A percentile compares a stretch with the other conserved stretches of the same genome.
Conservation (phyloP, 306 rosid species). For the Fragaria ananassa region DNA sequence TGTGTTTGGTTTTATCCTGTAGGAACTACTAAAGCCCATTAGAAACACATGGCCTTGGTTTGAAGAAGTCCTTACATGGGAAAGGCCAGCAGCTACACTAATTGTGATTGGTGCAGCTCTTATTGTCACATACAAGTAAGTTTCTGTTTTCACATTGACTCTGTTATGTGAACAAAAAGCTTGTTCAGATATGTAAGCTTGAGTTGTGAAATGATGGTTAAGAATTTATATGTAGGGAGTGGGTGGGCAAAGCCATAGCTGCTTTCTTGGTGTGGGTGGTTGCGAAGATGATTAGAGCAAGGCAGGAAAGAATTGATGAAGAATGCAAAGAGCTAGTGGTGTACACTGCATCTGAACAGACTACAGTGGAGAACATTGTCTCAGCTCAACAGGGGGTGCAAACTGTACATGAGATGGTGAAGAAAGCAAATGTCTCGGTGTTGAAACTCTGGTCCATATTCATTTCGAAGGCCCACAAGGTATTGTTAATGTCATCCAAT, state of each 20-base stretch:
- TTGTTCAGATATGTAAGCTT: neutral
- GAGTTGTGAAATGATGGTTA: neutral
- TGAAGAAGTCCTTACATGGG: constrained; percentile 63
- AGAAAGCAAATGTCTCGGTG: constrained; percentile 58
- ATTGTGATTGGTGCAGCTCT: constrained; percentile 43
- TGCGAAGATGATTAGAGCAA: constrained; percentile 54
- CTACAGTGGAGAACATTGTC: constrained; percentile 72
- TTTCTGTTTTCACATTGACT: neutral
- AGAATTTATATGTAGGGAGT: constrained; percentile 59
- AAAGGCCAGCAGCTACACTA: constrained; percentile 57
- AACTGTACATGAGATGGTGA: constrained; percentile 58
- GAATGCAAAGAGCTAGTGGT: constrained; percentile 67
- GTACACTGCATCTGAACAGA: constrained; percentile 47
- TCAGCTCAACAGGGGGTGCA: constrained; percentile 76
- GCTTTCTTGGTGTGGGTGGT: constrained; percentile 57
- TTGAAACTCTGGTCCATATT: constrained; percentile 75
- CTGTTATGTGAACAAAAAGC: neutral
- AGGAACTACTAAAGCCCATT: constrained; percentile 80
- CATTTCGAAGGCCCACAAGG: constrained; percentile 77
- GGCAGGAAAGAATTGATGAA: constrained; percentile 34
- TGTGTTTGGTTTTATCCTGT: constrained; percentile 17
- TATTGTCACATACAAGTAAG: constrained; percentile 65
- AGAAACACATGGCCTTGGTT: constrained; percentile 41
- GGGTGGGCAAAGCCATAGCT: constrained; percentile 80
- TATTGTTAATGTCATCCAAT: constrained; percentile 16